Conservation (phyloP, 148 eudicot species). For the Nyssa sinensis region DNA sequence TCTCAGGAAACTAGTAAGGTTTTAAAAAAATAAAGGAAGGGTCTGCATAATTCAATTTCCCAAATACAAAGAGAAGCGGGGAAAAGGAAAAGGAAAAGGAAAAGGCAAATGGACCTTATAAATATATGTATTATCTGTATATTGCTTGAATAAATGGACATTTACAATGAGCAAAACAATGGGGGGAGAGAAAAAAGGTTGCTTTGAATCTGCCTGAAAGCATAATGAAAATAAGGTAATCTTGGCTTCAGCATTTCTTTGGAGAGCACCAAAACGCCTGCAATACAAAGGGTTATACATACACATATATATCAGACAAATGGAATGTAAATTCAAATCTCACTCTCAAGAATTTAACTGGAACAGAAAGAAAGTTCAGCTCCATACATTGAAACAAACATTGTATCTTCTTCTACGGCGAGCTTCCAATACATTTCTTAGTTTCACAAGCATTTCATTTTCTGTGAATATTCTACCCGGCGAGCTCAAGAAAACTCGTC, state of each 20-base stretch:
- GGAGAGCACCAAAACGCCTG: constrained; percentile 36
- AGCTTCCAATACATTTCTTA: constrained; percentile 31
- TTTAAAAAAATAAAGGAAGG: no score
- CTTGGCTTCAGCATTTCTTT: constrained; percentile 17
- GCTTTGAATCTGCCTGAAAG: not conserved
- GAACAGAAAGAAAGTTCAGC: constrained; percentile 27
- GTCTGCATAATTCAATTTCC: not conserved
- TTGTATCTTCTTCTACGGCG: constrained; percentile 22
- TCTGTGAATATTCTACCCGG: constrained; percentile 30
- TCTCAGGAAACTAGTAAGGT: no score
- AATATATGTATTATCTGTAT: not conserved
- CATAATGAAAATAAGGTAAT: not conserved
- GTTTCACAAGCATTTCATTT: constrained; percentile 36
- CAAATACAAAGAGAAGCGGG: not conserved
- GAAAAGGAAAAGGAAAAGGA: not conserved
- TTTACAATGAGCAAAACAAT: not conserved
- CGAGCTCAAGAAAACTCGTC: constrained; percentile 34
- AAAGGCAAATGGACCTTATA: not conserved
- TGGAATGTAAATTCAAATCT: not conserved
- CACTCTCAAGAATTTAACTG: constrained; percentile 21
- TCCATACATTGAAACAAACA: constrained; percentile 38
- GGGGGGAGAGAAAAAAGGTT: not conserved
- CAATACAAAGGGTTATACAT: not conserved
- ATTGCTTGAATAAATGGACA: not conserved
- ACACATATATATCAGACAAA: not conserved